A percentile compares a stretch with the other conserved stretches of the same genome.
These are phyloP conservation scores for Syzygium oleosum DNA, from an alignment of 345 rosid genomes.

Conservation along the genomic window DNA sequence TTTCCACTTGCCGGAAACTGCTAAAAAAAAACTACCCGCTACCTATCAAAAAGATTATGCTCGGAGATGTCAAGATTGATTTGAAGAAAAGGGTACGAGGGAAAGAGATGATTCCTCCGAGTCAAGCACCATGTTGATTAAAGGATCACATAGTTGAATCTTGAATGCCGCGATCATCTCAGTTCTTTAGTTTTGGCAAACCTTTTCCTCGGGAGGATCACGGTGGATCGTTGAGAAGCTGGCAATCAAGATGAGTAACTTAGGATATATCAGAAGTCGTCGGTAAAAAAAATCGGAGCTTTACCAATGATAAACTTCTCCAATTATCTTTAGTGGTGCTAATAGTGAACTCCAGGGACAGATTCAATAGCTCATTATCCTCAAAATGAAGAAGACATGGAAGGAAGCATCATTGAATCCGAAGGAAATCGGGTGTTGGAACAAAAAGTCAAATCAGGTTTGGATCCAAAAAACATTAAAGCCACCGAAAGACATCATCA, in stretches of 20 bases:
- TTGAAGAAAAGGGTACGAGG: background rate
- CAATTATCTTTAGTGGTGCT: background rate
- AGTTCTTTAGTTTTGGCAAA: no score
- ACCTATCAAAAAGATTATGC: background rate
- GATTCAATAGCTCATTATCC: background rate
- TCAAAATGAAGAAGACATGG: background rate
- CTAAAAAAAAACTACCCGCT: fast-evolving
- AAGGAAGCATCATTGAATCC: background rate
- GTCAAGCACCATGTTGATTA: background rate
- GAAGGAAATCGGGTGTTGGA: background rate
- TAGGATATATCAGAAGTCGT: background rate
- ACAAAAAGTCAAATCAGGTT: background rate
- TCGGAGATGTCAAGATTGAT: fast-evolving
- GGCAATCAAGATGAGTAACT: background rate
- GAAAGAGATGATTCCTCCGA: background rate
- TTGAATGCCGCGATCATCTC: fast-evolving
- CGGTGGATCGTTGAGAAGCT: background rate
- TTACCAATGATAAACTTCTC: background rate
- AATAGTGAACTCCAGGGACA: background rate
- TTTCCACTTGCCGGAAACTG: fast-evolving
- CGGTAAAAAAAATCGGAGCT: background rate
- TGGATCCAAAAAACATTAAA: background rate
- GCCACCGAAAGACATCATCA: background rate
- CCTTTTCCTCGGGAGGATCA: background rate
- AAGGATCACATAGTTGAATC: background rate